phyloP scores from a whole-genome alignment of 2,329 filamentous ascomycete species.

The Penicillium decumbens region DNA sequence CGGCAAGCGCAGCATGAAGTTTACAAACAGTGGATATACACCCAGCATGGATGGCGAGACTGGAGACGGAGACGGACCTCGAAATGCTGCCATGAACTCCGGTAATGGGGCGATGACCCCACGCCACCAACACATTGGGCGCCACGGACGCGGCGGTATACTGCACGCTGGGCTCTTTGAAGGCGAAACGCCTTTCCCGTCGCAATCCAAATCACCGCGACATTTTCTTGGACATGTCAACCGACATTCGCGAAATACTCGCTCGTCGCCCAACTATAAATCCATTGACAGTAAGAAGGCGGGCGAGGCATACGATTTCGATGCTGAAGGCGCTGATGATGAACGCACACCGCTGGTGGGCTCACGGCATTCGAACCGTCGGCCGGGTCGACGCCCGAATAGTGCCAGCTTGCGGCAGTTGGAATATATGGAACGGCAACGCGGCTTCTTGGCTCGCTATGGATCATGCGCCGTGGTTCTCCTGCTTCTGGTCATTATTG shows the following conservation, averaged over 20 bases:
- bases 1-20: conserved; percentile 93
- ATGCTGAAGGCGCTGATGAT: conserved; percentile 77
- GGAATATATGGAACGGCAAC: conserved; percentile 64
- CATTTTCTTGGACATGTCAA: conserved; percentile 50
- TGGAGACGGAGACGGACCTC: conserved; percentile 59
- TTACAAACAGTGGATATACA: conserved; percentile 72
- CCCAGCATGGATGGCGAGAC: conserved; percentile 61
- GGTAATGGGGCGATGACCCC: conserved; percentile 53
- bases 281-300: conserved; percentile 51
- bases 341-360: conserved; percentile 78
- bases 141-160: conserved; percentile 66
- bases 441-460: conserved; percentile 66
- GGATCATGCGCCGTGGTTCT: conserved; percentile 84
- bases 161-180: conserved; percentile 66
- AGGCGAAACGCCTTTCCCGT: conserved; percentile 68
- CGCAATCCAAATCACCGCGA: conserved; percentile 62
- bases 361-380: conserved; percentile 56
- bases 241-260: conserved; percentile 65
- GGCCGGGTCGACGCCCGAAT: conserved; percentile 51
- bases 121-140: conserved; percentile 75
- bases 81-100: conserved; percentile 59
- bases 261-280: conserved; percentile 50
- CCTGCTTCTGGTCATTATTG: conserved; percentile 72
- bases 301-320: conserved; percentile 67
- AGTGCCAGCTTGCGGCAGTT: conserved; percentile 61